These are phyloP conservation scores for Geotrichum fermentans DNA, from an alignment of 1,139 yeast genomes.

Conservation along the genomic window DNA sequence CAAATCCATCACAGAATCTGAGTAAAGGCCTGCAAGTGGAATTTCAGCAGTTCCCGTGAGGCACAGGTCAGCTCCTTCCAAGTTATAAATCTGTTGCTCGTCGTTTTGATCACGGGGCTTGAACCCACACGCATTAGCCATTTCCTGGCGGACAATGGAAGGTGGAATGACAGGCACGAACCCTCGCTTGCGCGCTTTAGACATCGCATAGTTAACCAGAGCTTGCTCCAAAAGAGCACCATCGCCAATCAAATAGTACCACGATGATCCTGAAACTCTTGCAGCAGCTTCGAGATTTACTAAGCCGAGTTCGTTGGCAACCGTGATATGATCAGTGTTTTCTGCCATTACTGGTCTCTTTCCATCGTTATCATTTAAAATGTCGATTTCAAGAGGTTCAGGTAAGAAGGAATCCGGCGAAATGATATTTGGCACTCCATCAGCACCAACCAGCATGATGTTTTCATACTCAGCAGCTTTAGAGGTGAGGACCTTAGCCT, in stretches of 20 bases:
- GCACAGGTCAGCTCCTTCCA: conserved; percentile 50
- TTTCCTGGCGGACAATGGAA: conserved; percentile 70
- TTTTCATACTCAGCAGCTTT: conserved; percentile 40
- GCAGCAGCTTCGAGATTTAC: conserved; percentile 72
- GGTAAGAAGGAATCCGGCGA: conserved; percentile 44
- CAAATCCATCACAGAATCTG: conserved; percentile 41
- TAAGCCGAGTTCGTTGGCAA: conserved; percentile 58
- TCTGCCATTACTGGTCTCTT: conserved; percentile 20
- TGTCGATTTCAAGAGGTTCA: conserved; percentile 39
- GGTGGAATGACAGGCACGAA: conserved; percentile 78
- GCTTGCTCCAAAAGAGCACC: conserved; percentile 93
- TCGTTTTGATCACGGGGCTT: conserved; percentile 86
- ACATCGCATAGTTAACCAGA: conserved; percentile 68
- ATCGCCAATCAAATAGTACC: conserved; percentile 80
- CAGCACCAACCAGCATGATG: conserved; percentile 14
- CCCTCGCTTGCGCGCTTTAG: conserved; percentile 60
- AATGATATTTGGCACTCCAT: conserved; percentile 58
- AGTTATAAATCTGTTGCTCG: conserved; percentile 76
- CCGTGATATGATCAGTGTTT: conserved; percentile 55
- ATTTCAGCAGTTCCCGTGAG: conserved; percentile 95
- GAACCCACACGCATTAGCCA: conserved; percentile 88
- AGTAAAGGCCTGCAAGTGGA: conserved; percentile 73
- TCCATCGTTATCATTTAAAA: conserved; percentile 26
- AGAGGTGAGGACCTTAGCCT: conserved; percentile 31
- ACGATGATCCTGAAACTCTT: conserved; percentile 74